Percentiles rank a stretch among this genome's conserved stretches.
phyloP scores from a whole-genome alignment of 805 yeast genomes.

The Candida ovalis region DNA sequence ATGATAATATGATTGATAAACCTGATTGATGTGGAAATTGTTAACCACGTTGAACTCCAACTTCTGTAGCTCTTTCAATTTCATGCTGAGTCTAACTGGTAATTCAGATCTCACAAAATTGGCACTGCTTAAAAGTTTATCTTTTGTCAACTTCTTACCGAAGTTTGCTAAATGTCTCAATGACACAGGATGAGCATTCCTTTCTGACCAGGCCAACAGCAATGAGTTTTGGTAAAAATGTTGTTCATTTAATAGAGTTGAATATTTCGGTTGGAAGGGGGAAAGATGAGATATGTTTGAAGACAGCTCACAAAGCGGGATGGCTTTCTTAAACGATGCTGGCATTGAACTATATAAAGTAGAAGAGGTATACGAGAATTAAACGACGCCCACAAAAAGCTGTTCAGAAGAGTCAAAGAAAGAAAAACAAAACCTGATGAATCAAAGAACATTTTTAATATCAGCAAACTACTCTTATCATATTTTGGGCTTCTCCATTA shows the following conservation, averaged over 20 bases:
- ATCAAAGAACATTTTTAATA: too few species aligned
- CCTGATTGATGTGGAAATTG: slow-evolving; percentile 81
- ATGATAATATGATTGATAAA: slow-evolving; percentile 80
- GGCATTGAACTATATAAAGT: too few species aligned
- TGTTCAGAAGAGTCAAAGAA: too few species aligned
- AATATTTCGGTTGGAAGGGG: slow-evolving; percentile 18
- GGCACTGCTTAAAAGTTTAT: slow-evolving; percentile 77
- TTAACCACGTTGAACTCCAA: slow-evolving; percentile 81
- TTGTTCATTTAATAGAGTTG: slow-evolving; percentile 40
- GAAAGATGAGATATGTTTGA: slow-evolving; percentile 14
- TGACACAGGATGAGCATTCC: slow-evolving; percentile 83
- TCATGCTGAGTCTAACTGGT: slow-evolving; percentile 77
- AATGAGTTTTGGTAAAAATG: slow-evolving; percentile 85
- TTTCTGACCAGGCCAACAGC: slow-evolving; percentile 56
- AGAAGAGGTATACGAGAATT: too few species aligned
- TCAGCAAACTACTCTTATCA: neutral
- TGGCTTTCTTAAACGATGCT: slow-evolving; percentile 7
- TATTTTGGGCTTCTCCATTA: neutral
- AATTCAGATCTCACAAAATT: slow-evolving; percentile 84
- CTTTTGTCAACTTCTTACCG: slow-evolving; percentile 72
- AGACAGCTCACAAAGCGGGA: slow-evolving; percentile 13
- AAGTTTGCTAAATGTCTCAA: slow-evolving; percentile 86
- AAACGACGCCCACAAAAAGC: too few species aligned
- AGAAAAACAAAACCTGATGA: too few species aligned
- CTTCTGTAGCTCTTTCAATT: slow-evolving; percentile 70